These are phyloP conservation scores for Fagopyrum homotropicum DNA, from an alignment of 148 eudicot species.

Conservation along the genomic window DNA sequence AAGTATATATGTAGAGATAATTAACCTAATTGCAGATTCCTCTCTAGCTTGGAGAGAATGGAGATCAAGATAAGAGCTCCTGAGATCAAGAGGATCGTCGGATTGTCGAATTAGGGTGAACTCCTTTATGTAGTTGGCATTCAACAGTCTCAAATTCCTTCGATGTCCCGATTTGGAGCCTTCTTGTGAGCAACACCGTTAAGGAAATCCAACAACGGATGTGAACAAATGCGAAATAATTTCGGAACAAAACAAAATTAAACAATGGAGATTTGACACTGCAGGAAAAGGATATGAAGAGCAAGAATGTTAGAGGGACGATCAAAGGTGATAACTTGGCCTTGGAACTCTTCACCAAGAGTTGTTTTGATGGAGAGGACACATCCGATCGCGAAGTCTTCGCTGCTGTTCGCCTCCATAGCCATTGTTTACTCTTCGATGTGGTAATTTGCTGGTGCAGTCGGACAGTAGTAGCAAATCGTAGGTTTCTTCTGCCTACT, in stretches of 20 bases:
- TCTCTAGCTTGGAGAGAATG: conserved; percentile 61
- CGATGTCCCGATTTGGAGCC: conserved; percentile 51
- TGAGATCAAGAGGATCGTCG: conserved; percentile 73
- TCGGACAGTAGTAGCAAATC: no score
- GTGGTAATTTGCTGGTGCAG: no score
- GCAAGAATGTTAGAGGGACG: conserved; percentile 65
- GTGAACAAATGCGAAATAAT: no score
- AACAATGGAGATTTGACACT: no score
- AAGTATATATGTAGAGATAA: not conserved
- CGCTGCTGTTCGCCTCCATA: conserved; percentile 25
- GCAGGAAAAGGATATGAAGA: conserved; percentile 71
- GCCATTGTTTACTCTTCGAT: conserved; percentile 13
- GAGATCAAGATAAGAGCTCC: conserved; percentile 64
- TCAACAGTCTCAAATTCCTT: conserved; percentile 69
- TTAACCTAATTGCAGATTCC: conserved; percentile 70
- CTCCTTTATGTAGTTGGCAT: conserved; percentile 69
- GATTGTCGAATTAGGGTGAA: conserved; percentile 52
- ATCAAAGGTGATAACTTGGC: conserved; percentile 71
- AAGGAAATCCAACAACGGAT: conserved; percentile 22
- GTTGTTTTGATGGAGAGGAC: conserved; percentile 77
- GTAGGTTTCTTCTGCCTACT: no score
- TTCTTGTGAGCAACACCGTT: conserved; percentile 48
- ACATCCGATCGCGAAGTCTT: conserved; percentile 67
- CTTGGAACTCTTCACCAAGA: conserved; percentile 77
- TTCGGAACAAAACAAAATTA: no score